These are phyloP conservation scores for Mikania micrantha DNA, from an alignment of 129 eudicot species.

Conservation along the genomic window DNA sequence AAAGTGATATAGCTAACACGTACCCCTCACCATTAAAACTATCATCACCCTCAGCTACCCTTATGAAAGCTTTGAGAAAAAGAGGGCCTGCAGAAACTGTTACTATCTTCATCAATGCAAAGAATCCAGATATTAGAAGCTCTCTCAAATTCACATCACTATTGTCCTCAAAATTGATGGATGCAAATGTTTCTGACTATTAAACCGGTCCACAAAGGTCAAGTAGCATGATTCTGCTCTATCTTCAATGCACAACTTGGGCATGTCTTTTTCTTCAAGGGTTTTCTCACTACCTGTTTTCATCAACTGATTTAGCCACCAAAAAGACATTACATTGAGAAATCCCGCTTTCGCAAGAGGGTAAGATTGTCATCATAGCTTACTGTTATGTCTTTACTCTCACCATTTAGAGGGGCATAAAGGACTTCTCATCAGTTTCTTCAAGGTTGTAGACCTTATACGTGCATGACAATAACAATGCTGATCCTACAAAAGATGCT, in stretches of 20 bases:
- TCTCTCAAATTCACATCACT: slow-evolving; percentile 59
- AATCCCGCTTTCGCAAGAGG: slow-evolving; percentile 62
- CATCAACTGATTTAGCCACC: slow-evolving; percentile 92
- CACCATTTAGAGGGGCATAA: slow-evolving; percentile 47
- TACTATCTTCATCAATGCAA: slow-evolving; percentile 64
- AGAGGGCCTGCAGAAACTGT: slow-evolving; percentile 84
- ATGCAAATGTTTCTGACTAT: slow-evolving; percentile 40
- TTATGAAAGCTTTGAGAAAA: slow-evolving; percentile 82
- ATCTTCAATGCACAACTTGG: slow-evolving; percentile 56
- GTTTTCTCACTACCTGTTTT: slow-evolving; percentile 66
- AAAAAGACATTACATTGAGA: slow-evolving; percentile 60
- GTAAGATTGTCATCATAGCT: slow-evolving; percentile 32
- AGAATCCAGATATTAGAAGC: slow-evolving; percentile 71
- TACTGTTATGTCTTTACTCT: slow-evolving; percentile 23
- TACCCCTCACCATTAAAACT: slow-evolving; percentile 61
- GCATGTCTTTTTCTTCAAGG: slow-evolving; percentile 77
- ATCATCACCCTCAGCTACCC: slow-evolving; percentile 76
- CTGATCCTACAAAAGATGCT: slow-evolving; percentile 56
- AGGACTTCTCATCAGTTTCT: slow-evolving; percentile 31
- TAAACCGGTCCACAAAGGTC: slow-evolving; percentile 34
- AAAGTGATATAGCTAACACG: slow-evolving; percentile 53
- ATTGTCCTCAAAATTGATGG: slow-evolving; percentile 73
- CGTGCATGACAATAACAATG: slow-evolving; percentile 58
- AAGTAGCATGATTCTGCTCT: slow-evolving; percentile 74
- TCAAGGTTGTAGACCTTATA: slow-evolving; percentile 52